Percentiles rank a stretch among this genome's conserved stretches.
These are phyloP conservation scores for Neurospora sp. DNA, from an alignment of 495 filamentous ascomycete species.

Conservation along the genomic window DNA sequence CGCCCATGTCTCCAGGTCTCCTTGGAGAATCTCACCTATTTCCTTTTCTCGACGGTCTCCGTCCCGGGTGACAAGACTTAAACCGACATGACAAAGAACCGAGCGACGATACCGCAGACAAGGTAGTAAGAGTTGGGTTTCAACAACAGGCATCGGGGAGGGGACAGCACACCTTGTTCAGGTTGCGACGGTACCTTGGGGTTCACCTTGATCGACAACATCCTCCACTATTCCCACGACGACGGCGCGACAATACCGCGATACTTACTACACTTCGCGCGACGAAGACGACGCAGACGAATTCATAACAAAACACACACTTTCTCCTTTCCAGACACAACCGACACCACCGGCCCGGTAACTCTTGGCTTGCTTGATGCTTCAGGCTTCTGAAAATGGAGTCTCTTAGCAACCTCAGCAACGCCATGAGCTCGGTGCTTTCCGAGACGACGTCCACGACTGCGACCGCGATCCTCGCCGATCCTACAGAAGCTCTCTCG, in stretches of 20 bases:
- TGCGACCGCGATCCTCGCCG: conserved; percentile 5
- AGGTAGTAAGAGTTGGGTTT: not conserved
- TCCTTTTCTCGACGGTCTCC: not conserved
- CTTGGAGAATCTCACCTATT: not conserved
- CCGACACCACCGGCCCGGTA: not conserved
- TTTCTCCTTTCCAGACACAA: not conserved
- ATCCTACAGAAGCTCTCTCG: conserved; percentile 13
- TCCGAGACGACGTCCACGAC: not conserved
- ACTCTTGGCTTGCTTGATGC: not conserved
- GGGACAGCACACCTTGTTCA: not conserved
- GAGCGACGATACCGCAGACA: not conserved
- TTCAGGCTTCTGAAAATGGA: not conserved
- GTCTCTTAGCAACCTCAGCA: not conserved
- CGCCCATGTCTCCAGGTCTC: not conserved
- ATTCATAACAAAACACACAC: not conserved
- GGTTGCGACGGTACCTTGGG: not conserved
- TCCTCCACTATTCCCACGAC: not conserved
- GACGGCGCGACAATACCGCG: not conserved
- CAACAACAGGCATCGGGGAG: not conserved
- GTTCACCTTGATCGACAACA: not conserved
- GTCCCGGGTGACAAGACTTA: not conserved
- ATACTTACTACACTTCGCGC: not conserved
- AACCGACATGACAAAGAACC: not conserved
- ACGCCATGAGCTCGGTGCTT: not conserved
- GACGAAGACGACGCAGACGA: not conserved